Evolutionary conservation across 176 grass and related monocot species (phyloP).

Genomic region (Cenchrus americanus): DNA sequence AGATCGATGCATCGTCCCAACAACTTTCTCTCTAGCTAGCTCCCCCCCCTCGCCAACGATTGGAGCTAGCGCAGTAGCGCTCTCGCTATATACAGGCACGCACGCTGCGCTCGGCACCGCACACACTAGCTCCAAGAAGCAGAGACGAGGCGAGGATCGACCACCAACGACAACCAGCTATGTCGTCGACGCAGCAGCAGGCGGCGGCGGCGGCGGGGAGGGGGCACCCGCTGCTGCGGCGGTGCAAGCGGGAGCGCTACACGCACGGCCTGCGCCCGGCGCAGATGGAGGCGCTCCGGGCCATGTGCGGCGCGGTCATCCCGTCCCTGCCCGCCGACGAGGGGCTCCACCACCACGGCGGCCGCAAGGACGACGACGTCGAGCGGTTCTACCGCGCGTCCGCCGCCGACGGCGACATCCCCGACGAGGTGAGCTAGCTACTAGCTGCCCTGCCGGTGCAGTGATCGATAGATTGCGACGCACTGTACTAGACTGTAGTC

Average conservation of each 20-base stretch:
- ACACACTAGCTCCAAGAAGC: too few relatives aligned
- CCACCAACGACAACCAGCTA: neutral
- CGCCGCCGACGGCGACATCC: constrained; percentile 50
- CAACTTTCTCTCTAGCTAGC: too few relatives aligned
- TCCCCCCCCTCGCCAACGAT: too few relatives aligned
- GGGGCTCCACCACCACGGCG: neutral
- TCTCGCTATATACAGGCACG: neutral
- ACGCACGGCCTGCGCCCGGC: constrained; percentile 56
- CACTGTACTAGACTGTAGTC: too few relatives aligned
- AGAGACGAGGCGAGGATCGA: neutral
- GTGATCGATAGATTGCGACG: too few relatives aligned
- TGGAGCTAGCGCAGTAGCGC: too few relatives aligned
- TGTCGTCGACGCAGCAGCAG: neutral
- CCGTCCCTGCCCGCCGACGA: constrained; percentile 56
- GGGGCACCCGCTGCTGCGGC: constrained; percentile 58
- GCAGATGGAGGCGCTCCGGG: constrained; percentile 69
- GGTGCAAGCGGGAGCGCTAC: constrained; percentile 51
- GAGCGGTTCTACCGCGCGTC: constrained; percentile 71
- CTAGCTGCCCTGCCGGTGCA: too few relatives aligned
- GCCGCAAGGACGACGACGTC: constrained; percentile 11
- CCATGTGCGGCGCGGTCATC: constrained; percentile 73
- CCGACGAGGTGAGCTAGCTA: constrained; percentile 66
- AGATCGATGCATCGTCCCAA: too few relatives aligned
- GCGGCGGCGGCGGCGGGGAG: neutral
- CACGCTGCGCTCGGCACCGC: too few relatives aligned